A percentile compares a stretch with the other conserved stretches of the same genome.
Evolutionary conservation across 106 monocot genomes (phyloP).

Genomic region (Dendrobium huoshanense): DNA sequence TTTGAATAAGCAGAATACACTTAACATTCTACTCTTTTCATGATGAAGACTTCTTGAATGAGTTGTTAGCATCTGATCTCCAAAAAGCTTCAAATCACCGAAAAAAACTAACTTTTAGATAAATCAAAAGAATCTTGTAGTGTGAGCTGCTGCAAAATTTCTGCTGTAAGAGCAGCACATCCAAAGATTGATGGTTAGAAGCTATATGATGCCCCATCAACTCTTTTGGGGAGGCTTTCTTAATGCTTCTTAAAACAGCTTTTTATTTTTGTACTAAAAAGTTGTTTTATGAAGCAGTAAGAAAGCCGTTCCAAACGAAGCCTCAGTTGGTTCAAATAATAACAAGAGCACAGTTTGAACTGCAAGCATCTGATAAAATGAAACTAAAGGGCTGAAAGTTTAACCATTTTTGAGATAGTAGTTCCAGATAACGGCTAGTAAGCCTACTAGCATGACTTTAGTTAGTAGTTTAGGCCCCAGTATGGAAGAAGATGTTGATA

Average conservation of each 20-base stretch:
- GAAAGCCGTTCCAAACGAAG: no score
- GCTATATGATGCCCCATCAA: not conserved
- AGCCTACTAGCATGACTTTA: slow-evolving; percentile 43
- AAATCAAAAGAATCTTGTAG: not conserved
- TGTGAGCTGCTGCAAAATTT: not conserved
- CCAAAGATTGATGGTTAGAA: not conserved
- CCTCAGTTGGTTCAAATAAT: not conserved
- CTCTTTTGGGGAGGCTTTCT: no score
- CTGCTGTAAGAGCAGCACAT: not conserved
- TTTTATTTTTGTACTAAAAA: no score
- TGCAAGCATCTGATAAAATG: not conserved
- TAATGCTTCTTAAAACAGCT: no score
- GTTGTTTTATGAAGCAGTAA: no score
- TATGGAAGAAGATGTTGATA: slow-evolving; percentile 21
- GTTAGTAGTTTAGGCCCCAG: slow-evolving; percentile 30
- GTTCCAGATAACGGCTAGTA: slow-evolving; percentile 43
- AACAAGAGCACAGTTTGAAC: not conserved
- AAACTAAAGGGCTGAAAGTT: not conserved
- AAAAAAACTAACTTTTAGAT: not conserved
- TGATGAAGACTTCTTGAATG: no score
- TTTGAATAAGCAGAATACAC: not conserved
- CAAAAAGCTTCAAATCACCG: not conserved
- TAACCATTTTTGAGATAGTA: slow-evolving; percentile 29
- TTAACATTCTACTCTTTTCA: not conserved
- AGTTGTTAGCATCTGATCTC: not conserved